phyloP scores from a whole-genome alignment of 2,329 filamentous ascomycete species.

The Penicillium thymicola region DNA sequence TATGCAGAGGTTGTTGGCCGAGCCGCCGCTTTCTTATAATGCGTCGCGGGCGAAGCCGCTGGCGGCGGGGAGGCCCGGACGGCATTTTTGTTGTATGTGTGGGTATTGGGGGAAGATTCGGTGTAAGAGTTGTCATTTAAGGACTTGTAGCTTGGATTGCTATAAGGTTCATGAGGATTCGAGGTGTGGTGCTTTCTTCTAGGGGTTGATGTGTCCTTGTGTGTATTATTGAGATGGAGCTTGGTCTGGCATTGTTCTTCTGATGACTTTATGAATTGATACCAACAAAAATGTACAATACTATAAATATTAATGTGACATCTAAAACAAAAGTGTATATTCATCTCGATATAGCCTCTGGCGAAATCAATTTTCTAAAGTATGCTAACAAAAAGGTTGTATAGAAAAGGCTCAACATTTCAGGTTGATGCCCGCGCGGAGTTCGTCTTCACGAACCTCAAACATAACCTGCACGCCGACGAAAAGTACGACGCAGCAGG shows the following conservation, averaged over 20 bases:
- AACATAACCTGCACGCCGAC: slow-evolving; percentile 93
- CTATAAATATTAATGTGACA: slow-evolving; percentile 1
- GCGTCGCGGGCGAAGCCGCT: slow-evolving; percentile 42
- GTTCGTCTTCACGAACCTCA: slow-evolving; percentile 82
- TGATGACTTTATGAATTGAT: slow-evolving; percentile 22
- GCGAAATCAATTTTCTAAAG: neutral
- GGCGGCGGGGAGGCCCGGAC: slow-evolving; percentile 30
- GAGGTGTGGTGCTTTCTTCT: slow-evolving; percentile 44
- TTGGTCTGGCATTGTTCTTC: neutral
- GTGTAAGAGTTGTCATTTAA: slow-evolving; percentile 46
- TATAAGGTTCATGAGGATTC: slow-evolving; percentile 49
- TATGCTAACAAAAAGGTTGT: neutral
- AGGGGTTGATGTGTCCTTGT: neutral
- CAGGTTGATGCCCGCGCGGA: slow-evolving; percentile 73
- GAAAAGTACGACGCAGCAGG: slow-evolving; percentile 72
- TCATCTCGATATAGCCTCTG: neutral
- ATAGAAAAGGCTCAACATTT: slow-evolving; percentile 61
- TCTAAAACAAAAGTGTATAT: neutral
- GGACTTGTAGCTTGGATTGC: slow-evolving; percentile 49
- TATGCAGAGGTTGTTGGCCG: slow-evolving; percentile 45
- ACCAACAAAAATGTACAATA: slow-evolving; percentile 15
- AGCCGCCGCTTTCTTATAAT: slow-evolving; percentile 48
- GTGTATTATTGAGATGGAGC: slow-evolving; percentile 10
- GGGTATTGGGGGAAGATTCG: slow-evolving; percentile 51
- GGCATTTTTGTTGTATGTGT: slow-evolving; percentile 49